Evolutionary conservation across 2,329 filamentous ascomycete species (phyloP), one percentile per base, ranked within the genome.

Genomic region (Hypomyces rosellus): DNA sequence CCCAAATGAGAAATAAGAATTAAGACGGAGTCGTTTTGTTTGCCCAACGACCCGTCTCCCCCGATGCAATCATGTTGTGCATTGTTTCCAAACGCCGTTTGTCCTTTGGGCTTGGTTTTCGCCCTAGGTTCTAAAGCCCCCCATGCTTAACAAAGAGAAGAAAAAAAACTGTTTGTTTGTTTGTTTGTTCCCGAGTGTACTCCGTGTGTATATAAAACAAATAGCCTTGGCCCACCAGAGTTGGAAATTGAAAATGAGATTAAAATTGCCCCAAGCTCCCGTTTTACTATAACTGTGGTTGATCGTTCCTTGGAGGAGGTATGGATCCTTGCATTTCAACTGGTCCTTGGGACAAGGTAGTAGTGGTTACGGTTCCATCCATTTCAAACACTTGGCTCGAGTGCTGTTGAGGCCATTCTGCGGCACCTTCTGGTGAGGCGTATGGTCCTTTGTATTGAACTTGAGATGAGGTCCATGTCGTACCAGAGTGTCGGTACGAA

Each of bases 271-370:
- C 13, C 22, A 5, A 33, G 5, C 20, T 14, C 16, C 36, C 18
- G 34, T 8, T 3, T 12, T 14, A 43, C 45, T 39, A 44, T 48
- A 16, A 44, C 33, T 45, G 39, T 34, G n/a, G 16, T 15, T 14
- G 33, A 33, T 46, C 16, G 15, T 22, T 15, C 8, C 25, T 30
- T 30, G 25, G 25, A 11, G 16, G 33, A 5, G 54, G 52, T 6
- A 48, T 18, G 13, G 49, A 51, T 4, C 52, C 54, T 25, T 46
- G 52, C 50, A 57, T 52, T 38, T 57, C 55, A 15, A 30, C 52
- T 18, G 40, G 18, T 11, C 48, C 16, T 14, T 30, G 25, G 25
- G 25, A 30, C 25, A 30, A 30, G 25, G 37, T 25, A 3, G 13
- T 43, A 45, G 40, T 40, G 3, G 47, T 42, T 12, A 30, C 34